Base-by-base conservation (phyloP, 129 eudicot genomes). In the Solidago caesia region DNA sequence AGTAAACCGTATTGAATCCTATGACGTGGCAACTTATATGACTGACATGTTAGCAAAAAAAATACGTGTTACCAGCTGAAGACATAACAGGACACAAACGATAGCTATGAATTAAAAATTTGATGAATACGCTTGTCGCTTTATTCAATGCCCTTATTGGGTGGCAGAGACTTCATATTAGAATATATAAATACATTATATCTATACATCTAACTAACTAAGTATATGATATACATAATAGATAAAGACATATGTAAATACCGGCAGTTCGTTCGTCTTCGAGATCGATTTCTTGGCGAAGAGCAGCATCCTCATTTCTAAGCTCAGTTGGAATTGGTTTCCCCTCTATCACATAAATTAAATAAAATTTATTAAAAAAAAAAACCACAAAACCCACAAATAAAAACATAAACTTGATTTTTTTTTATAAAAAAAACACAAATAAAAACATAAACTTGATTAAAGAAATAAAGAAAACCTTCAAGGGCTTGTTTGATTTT, bases 261-360 rank as follows among this genome's bases (percentile, higher is more conserved):
- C 98, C 68, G 6, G 97, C 93, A 48, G 98, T 94, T 26, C 84
- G 56, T 60, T 94, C 91, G 46, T 90, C 96, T 72, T 94, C 98
- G 44, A 90, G 96, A 76, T 94, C 98, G 62, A 94, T 94, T 85
- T 94, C 96, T 73, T 81, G 91, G 44, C 98, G 93, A 52, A 94
- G 97, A n/a, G 91, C 86, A 13, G 97, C 96, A 75, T 90, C 98
- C 51, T 94, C 98, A 3, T 94, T 94, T 56, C 93, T 81, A 59
- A 94, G 92, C 90, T 94, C 98, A 25, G 98, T 94, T 10, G 98
- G 97, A 80, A 90, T 90, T 45, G 98, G 96, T 46, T 91, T 94
- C 6, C 98, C 97, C 91, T 94, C 98, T 94, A 77, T 27, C 4
- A 47, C 44, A 79, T 4, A n/a, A 45, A 41, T 29, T 14, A 5